Base-by-base conservation (phyloP, 257 asterid genomes). In the Penstemon eatonii region DNA sequence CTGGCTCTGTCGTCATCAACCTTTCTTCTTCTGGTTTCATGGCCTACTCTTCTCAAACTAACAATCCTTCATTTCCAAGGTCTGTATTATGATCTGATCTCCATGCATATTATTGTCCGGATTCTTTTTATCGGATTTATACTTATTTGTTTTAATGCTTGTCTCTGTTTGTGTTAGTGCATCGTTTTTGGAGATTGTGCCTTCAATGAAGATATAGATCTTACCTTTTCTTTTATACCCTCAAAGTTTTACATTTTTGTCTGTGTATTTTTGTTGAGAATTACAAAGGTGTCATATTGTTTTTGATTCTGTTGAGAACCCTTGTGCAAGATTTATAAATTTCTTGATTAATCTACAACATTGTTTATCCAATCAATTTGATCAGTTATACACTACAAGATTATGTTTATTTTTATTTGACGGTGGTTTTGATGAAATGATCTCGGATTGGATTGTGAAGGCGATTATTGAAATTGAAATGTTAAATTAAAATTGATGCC, bases 1-100 rank as follows among this genome's bases (percentile, higher is more conserved):
- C 93, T 6, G 85, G 82, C 13, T 75, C 98, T 3, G 95, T 92
- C 69, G 69, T 76, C 79, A 67, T 92, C 82, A 88, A 92, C 75
- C 87, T 92, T 64, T 91, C 85, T 40, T 81, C 92, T 42, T 65
- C 87, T 66, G 98, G 97, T 36, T 69, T 82, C 74, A 72, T 92
- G 84, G 82, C 97, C 19, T 90, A 92, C 57, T 78, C 97, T 6
- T 76, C 87, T 45, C 80, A 85, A 15, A 76, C 67, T 9, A 97
- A 86, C 61, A 92, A 84, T 80, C 97, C 97, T 41, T 13, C 82
- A 37, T 87, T 83, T 46, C 97, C 98, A 5, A 92, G 98, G 98
- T 92, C 3, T 18, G 42, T 54, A 61, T 1, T 12, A 4, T 46
- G 0, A 44, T 56, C 4, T 49, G 54, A 49, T 49, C 15, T 49